Evolutionary conservation across 2,329 filamentous ascomycete genomes (phyloP).

Genomic region (Aspergillus terreus): DNA sequence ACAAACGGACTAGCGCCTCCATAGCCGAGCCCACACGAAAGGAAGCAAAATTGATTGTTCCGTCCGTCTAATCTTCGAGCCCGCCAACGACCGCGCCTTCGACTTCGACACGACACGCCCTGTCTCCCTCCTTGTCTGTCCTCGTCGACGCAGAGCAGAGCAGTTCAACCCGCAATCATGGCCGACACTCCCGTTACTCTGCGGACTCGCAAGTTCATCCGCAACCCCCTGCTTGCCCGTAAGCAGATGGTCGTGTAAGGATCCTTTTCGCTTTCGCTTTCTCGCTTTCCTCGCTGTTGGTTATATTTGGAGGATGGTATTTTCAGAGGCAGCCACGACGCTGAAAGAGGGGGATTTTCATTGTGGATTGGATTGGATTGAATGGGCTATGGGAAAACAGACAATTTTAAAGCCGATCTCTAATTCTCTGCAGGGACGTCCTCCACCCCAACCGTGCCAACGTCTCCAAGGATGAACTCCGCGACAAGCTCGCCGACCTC

Average conservation of each 20-base stretch:
- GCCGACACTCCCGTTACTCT: conserved; percentile 75
- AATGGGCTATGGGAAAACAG: too few relatives aligned
- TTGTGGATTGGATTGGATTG: conserved; percentile 13
- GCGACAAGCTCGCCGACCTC: conserved; percentile 85
- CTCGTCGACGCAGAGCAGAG: conserved; percentile 25
- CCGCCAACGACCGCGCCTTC: conserved; percentile 25
- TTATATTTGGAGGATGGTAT: neutral
- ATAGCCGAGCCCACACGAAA: conserved; percentile 42
- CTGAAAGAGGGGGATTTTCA: neutral
- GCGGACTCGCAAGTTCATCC: conserved; percentile 99
- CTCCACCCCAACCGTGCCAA: conserved; percentile 98
- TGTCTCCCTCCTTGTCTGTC: conserved; percentile 23
- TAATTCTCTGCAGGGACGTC: conserved; percentile 70
- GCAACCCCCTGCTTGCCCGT: conserved; percentile 96
- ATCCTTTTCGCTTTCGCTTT: conserved; percentile 29
- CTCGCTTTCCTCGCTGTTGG: conserved; percentile 12
- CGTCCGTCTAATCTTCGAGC: conserved; percentile 24
- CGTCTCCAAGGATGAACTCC: conserved; percentile 99
- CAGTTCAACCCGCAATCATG: conserved; percentile 63
- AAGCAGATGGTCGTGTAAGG: conserved; percentile 99
- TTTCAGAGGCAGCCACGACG: too few relatives aligned
- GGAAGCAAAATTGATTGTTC: conserved; percentile 32
- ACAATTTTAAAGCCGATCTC: conserved; percentile 12
- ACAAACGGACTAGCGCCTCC: conserved; percentile 27
- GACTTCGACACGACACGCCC: conserved; percentile 22